Evolutionary conservation across 495 filamentous ascomycete genomes (phyloP).

Genomic region (Cryomyces antarcticus): DNA sequence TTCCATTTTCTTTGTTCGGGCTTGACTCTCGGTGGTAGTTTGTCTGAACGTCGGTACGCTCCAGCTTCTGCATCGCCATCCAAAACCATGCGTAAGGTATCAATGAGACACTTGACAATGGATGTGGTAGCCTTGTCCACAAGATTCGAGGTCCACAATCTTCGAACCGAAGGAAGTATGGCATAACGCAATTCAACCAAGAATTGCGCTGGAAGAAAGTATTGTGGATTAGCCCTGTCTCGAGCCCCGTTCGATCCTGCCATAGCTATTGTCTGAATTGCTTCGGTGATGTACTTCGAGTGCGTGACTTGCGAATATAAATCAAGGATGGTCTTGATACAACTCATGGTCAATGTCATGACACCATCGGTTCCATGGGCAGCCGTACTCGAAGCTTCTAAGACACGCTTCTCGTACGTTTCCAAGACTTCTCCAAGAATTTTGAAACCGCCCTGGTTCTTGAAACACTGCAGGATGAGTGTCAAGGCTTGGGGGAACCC

Average conservation of each 20-base stretch:
- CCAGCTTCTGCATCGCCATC: conserved; percentile 53
- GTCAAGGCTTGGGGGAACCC: conserved; percentile 47
- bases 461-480: conserved; percentile 68
- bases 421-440: conserved; percentile 54
- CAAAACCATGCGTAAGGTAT: conserved; percentile 63
- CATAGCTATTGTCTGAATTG: conserved; percentile 43
- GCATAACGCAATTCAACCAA: conserved; percentile 70
- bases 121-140: conserved; percentile 55
- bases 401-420: not conserved
- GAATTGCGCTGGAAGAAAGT: conserved; percentile 55
- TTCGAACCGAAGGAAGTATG: conserved; percentile 55
- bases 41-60: conserved; percentile 40
- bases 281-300: conserved; percentile 59
- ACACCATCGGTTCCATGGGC: too few species aligned
- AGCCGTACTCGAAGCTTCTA: too few species aligned
- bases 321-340: conserved; percentile 66
- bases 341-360: conserved; percentile 16
- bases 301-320: conserved; percentile 59
- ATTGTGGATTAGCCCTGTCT: conserved; percentile 38
- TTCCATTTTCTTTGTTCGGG: conserved; percentile 19
- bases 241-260: conserved; percentile 26
- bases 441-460: conserved; percentile 54
- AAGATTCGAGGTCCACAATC: conserved; percentile 67
- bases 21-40: conserved; percentile 22
- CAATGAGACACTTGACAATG: conserved; percentile 60